Percentiles rank a stretch among this genome's conserved stretches.
Evolutionary conservation across 106 monocot genomes (phyloP).

Genomic region (Allium sativum): DNA sequence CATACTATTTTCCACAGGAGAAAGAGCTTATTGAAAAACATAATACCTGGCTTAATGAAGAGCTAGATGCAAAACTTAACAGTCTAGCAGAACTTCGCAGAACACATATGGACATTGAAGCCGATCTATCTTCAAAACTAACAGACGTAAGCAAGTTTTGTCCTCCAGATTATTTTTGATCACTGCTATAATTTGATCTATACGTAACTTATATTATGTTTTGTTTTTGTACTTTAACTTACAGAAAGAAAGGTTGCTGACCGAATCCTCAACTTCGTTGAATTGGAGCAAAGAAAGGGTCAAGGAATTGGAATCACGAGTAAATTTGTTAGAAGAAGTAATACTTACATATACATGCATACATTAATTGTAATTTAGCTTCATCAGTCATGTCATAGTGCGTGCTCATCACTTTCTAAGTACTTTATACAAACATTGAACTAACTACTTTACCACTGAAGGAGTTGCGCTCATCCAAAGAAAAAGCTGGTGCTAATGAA

Average conservation of each 20-base stretch:
- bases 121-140: conserved; percentile 52
- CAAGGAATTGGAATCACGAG: conserved; percentile 40
- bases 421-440: neutral
- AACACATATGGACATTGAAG: conserved; percentile 60
- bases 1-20: conserved; percentile 33
- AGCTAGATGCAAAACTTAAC: conserved; percentile 63
- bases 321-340: conserved; percentile 64
- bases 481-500: conserved; percentile 54
- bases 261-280: conserved; percentile 44
- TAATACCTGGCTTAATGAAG: conserved; percentile 90
- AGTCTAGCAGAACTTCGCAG: conserved; percentile 62
- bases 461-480: conserved; percentile 60
- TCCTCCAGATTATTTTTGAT: neutral
- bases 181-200: too few species aligned
- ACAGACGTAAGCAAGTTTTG: conserved; percentile 41
- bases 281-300: conserved; percentile 62
- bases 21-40: conserved; percentile 86
- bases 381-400: neutral
- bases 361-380: neutral
- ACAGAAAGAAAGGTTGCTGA: conserved; percentile 65
- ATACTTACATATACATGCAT: neutral
- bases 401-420: neutral
- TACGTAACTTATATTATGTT: neutral
- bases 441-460: conserved; percentile 14
- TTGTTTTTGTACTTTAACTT: conserved; percentile 7